phyloP scores from a whole-genome alignment of 2,329 filamentous ascomycete species.

The Alternaria sp. region DNA sequence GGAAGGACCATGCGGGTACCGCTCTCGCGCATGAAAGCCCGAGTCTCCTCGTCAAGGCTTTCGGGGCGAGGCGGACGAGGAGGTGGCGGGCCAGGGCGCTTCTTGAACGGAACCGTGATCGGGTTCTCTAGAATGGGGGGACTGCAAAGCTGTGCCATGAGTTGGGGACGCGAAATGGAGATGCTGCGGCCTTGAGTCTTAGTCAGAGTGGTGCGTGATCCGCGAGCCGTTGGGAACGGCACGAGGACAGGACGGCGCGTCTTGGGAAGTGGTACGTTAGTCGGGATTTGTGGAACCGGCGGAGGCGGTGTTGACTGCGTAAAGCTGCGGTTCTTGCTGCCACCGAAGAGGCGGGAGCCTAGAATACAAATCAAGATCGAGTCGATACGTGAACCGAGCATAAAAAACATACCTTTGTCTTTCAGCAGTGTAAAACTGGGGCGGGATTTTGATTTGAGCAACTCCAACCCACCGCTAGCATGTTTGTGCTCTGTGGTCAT shows the following conservation, averaged over 20 bases:
- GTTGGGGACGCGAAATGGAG: slow-evolving; percentile 29
- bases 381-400: neutral
- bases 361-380: neutral
- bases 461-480: neutral
- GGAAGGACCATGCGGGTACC: slow-evolving; percentile 26
- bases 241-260: slow-evolving; percentile 7
- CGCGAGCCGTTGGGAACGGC: slow-evolving; percentile 8
- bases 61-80: slow-evolving; percentile 28
- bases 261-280: slow-evolving; percentile 9
- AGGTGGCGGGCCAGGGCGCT: slow-evolving; percentile 24
- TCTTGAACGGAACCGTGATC: slow-evolving; percentile 23
- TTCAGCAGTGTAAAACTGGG: slow-evolving; percentile 5
- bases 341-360: slow-evolving; percentile 33
- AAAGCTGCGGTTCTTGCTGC: neutral
- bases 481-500: neutral
- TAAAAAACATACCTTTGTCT: slow-evolving; percentile 1
- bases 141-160: slow-evolving; percentile 13
- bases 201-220: slow-evolving; percentile 11
- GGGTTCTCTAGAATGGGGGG: slow-evolving; percentile 10
- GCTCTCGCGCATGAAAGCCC: slow-evolving; percentile 27
- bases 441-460: slow-evolving; percentile 13
- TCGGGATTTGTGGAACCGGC: slow-evolving; percentile 27
- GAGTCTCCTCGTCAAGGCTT: slow-evolving; percentile 26
- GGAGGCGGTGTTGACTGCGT: slow-evolving; percentile 24
- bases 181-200: slow-evolving; percentile 1